Conservation (phyloP, 140 eudicot species). For the Erigeron philadelphicus region DNA sequence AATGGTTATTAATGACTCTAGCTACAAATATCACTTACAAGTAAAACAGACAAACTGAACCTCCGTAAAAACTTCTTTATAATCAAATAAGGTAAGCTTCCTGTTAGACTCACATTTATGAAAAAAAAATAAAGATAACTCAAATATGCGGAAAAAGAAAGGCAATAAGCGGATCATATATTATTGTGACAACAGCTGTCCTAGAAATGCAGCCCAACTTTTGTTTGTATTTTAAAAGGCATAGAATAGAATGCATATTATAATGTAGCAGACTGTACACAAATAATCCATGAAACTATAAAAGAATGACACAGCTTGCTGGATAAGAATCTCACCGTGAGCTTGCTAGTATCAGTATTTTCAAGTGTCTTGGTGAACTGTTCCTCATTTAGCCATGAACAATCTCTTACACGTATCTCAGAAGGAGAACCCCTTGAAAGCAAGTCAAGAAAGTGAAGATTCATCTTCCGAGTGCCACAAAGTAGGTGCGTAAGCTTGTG, state of each 20-base stretch:
- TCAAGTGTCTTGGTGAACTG: constrained; percentile 41
- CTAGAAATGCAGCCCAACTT: too few species aligned
- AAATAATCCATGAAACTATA: neutral
- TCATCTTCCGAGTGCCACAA: constrained; percentile 66
- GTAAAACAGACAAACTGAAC: neutral
- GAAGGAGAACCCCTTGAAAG: constrained; percentile 67
- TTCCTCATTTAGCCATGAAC: constrained; percentile 83
- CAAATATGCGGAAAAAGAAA: too few species aligned
- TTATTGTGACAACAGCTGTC: too few species aligned
- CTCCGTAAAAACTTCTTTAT: neutral
- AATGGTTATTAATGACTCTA: neutral
- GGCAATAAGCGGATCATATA: too few species aligned
- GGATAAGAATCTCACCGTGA: constrained; percentile 41
- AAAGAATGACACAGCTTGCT: neutral
- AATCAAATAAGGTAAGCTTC: neutral
- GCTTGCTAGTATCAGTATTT: constrained; percentile 42
- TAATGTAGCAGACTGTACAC: neutral
- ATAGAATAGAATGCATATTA: neutral
- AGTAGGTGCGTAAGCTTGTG: constrained; percentile 70
- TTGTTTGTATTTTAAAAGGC: too few species aligned
- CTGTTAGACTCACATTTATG: neutral
- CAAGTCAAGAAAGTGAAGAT: constrained; percentile 53
- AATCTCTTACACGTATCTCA: constrained; percentile 75
- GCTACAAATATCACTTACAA: neutral
- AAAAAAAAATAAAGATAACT: too few species aligned